Base-by-base conservation (phyloP, 2,329 filamentous ascomycete genomes). In the Phaeophleospora eucalypticola region DNA sequence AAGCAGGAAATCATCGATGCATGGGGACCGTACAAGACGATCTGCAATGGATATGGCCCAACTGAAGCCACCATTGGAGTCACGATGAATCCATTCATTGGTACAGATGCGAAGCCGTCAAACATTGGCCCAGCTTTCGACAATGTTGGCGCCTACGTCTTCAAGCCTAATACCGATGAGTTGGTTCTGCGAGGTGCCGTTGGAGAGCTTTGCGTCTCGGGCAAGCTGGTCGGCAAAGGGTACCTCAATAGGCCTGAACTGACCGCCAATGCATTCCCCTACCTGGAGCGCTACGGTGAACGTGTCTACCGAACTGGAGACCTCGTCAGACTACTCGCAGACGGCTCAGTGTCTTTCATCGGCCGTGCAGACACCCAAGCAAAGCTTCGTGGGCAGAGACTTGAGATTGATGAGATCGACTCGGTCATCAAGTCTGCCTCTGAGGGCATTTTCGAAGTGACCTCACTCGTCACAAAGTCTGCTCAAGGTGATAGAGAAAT, bases 21-120 rank as follows among this genome's bases (percentile, higher is more conserved):
- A 0, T 96, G 91, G 90, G 90, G 90, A 0, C 77, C 83, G 1
- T 78, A 83, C 46, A 77, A 77, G 1, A 88, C 89, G 36, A 89
- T 97, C 12, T 91, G 95, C 71, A 96, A 96, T 59, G 89, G 89
- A 2, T 76, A 95, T 55, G 90, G 90, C 0, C 91, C 90, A 1
- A 96, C 90, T 0, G 91, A 96, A 65, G 86, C 88, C 0, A 96
- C 90, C 0, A 96, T 96, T 53, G 90, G 90, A 4, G 86, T 90
- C 29, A 95, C 90, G 0, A 94, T 93, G 78, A 90, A 86, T 58
- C 83, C 84, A n/a, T 78, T 87, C 27, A 87, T 95, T 6, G 86
- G 87, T 0, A 67, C 72, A 16, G 86, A 86, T 54, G 89, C 88
- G 0, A 85, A 89, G 21, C 82, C 90, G 0, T 86, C 88, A 9